A percentile compares a stretch with the other conserved stretches of the same genome.
Conservation (phyloP, 2,329 filamentous ascomycete genomes). For the Botrytis deweyae region DNA sequence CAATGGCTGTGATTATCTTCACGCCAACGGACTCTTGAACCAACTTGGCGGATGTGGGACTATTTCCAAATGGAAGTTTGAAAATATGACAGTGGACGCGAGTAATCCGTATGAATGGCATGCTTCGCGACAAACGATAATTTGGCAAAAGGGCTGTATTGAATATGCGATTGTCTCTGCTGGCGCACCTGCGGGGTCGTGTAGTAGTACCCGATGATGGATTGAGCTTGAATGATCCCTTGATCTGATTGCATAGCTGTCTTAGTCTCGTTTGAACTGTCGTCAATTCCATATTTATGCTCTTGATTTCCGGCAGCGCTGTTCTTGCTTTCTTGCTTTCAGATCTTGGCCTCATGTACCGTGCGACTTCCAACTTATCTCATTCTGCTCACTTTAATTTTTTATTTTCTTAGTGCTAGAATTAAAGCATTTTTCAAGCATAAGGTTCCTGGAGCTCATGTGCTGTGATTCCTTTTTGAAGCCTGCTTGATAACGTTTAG, state of each 20-base stretch:
- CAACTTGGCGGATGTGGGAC: not conserved
- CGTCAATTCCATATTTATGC: not conserved
- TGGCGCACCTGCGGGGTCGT: not conserved
- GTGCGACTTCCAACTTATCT: not conserved
- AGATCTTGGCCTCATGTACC: not conserved
- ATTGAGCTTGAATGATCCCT: not conserved
- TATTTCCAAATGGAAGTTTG: not conserved
- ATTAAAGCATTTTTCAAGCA: not conserved
- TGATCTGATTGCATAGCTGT: not conserved
- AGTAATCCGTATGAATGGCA: not conserved
- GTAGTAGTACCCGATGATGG: not conserved
- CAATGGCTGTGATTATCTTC: not conserved
- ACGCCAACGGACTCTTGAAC: not conserved
- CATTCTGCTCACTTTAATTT: not conserved
- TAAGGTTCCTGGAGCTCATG: not conserved
- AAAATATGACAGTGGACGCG: not conserved
- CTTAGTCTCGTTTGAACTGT: not conserved
- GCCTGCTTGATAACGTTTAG: not conserved
- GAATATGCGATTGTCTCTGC: not conserved
- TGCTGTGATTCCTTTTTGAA: not conserved
- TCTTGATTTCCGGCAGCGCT: not conserved
- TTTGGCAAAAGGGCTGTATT: not conserved
- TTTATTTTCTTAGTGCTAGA: too few relatives aligned
- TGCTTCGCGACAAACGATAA: not conserved
- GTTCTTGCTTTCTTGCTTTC: not conserved